Conservation (phyloP, 352 stramenopile species). For the Globisporangium viniferum region DNA sequence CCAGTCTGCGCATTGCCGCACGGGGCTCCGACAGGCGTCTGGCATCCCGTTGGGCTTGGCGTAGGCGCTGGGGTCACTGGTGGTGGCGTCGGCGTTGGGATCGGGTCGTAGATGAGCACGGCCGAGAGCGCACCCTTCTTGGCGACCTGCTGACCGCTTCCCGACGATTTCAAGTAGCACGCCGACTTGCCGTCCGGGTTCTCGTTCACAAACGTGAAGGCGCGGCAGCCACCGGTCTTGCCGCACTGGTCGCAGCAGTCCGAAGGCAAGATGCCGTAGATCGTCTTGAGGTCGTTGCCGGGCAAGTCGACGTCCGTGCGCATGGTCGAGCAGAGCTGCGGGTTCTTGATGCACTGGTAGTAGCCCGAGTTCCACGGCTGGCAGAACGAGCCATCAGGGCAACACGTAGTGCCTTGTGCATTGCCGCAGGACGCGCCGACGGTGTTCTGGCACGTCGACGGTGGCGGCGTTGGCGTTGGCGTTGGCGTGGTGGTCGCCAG, state of each 20-base stretch:
- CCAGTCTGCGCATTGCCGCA: constrained; percentile 37
- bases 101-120: background rate
- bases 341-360: constrained; percentile 51
- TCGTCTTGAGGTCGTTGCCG: constrained; percentile 40
- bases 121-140: constrained; percentile 45
- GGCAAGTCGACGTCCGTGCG: constrained; percentile 49
- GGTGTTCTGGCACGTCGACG: constrained; percentile 33
- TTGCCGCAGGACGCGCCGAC: constrained; percentile 39
- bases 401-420: constrained; percentile 34
- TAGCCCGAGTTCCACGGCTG: constrained; percentile 61
- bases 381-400: constrained; percentile 42
- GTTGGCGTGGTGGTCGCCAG: background rate
- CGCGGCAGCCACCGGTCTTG: constrained; percentile 36
- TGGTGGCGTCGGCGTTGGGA: background rate
- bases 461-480: background rate
- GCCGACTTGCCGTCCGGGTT: constrained; percentile 43
- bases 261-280: constrained; percentile 36
- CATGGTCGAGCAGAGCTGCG: constrained; percentile 29
- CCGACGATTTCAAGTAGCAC: constrained; percentile 48
- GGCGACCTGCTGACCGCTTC: constrained; percentile 16
- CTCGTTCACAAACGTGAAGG: constrained; percentile 63
- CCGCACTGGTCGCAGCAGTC: constrained; percentile 41
- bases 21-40: constrained; percentile 22
- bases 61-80: constrained; percentile 5
- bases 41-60: constrained; percentile 18